Conservation (phyloP, 1,139 yeast genomes). For the Protomyces macrosporus region DNA sequence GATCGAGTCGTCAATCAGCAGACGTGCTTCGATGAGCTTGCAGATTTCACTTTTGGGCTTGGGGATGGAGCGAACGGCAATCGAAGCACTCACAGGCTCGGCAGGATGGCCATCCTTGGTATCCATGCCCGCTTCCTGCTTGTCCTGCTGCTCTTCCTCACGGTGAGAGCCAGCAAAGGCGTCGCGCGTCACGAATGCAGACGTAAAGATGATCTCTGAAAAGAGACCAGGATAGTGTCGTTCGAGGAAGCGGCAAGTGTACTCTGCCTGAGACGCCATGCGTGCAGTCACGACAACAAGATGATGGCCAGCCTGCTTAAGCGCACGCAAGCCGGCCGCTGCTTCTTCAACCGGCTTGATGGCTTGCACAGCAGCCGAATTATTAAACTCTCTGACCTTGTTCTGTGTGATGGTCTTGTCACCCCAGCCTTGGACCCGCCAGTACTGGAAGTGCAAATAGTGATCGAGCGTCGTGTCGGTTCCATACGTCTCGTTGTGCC, state of each 20-base stretch:
- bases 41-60: constrained; percentile 19
- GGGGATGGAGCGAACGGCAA: constrained; percentile 6
- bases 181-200: constrained; percentile 14
- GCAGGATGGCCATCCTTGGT: background rate
- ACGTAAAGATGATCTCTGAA: constrained; percentile 18
- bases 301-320: constrained; percentile 10
- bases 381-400: constrained; percentile 20
- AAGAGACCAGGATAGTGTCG: constrained; percentile 8
- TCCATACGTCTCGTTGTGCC: constrained; percentile 25
- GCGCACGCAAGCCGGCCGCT: background rate
- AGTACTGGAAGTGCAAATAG: constrained; percentile 20
- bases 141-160: constrained; percentile 1
- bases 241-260: constrained; percentile 12
- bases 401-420: constrained; percentile 3
- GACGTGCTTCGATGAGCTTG: constrained; percentile 6
- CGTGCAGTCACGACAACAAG: constrained; percentile 20
- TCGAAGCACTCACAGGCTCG: background rate
- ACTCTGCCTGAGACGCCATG: constrained; percentile 22
- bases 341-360: constrained; percentile 19
- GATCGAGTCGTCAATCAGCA: constrained; percentile 20
- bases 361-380: constrained; percentile 5
- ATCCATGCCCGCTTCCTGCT: background rate
- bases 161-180: background rate
- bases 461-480: constrained; percentile 13
- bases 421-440: constrained; percentile 23